Evolutionary conservation across 2,329 filamentous ascomycete species (phyloP), one percentile per base, ranked within the genome.

Genomic region (Verruconis gallopava): DNA sequence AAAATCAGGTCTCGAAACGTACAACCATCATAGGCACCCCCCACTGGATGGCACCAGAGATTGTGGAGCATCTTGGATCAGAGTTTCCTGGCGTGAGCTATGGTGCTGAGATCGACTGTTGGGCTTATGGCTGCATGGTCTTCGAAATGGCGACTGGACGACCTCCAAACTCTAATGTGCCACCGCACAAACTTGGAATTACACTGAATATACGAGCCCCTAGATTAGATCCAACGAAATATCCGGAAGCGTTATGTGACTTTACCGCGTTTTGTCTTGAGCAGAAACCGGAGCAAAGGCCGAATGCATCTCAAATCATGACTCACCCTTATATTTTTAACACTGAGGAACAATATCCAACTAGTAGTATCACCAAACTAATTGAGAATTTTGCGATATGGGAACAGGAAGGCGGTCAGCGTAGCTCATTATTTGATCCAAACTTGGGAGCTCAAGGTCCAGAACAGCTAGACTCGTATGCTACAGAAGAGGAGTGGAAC

Each of bases 11-110:
- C 42, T 78, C 82, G 51, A 91, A 91, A 61, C 69, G 83, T 41
- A 79, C 79, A 3, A 89, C 84, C 1, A 79, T 89, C 38, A 81
- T 89, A 43, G 84, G 84, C 17, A 91, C 85, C 0, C 79, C 80
- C 3, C 78, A 88, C 58, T 91, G 83, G 81, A 88, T 91, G 83
- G 81, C 85, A 0, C 82, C 81, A 0, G 85, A 91, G 52, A 68
- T 89, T 11, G 79, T 68, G 47, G 53, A 37, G 53, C 33, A 44
- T 33, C 28, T 82, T 50, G 74, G 79, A 44, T 67, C 72, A 28
- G 66, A 72, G 3, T 79, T 79, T 45, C 79, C 76, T 12, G 78
- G 60, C 40, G 47, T 50, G 21, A 42, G 45, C 14, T 71, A 71
- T 49, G 66, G 68, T 9, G 64, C 58, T 4, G 68, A 71, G 43